phyloP scores from a whole-genome alignment of 306 rosid species.

The Rosa lucieae region DNA sequence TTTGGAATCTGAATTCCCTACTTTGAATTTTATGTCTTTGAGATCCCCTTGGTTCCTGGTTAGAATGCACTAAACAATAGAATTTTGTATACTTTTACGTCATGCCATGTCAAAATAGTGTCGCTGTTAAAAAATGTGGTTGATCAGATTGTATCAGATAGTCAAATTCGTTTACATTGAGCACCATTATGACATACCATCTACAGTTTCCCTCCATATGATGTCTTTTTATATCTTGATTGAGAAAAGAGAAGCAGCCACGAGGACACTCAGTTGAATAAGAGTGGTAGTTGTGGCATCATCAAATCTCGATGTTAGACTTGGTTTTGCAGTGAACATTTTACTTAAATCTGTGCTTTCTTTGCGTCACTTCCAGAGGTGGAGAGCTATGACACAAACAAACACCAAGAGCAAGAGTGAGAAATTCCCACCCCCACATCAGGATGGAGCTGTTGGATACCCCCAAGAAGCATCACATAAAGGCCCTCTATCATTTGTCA shows the following conservation, averaged over 20 bases:
- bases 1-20: not conserved
- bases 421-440: slow-evolving; percentile 95
- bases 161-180: not conserved
- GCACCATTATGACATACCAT: not conserved
- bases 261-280: not conserved
- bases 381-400: slow-evolving; percentile 69
- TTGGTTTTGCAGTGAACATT: not conserved
- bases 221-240: not conserved
- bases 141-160: not conserved
- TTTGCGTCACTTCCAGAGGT: slow-evolving; percentile 60
- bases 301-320: not conserved
- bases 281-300: not conserved
- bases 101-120: not conserved
- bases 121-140: not conserved
- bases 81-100: not conserved
- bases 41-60: not conserved
- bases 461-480: slow-evolving; percentile 55
- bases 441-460: slow-evolving; percentile 85
- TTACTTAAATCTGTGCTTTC: slow-evolving; percentile 19
- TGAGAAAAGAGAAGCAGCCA: not conserved
- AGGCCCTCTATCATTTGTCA: slow-evolving; percentile 67
- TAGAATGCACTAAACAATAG: not conserved
- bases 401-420: slow-evolving; percentile 92
- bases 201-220: not conserved
- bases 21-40: not conserved